Evolutionary conservation across 768 basidiomycete species (phyloP), one percentile per base, ranked within the genome.

Genomic region (Pulveroboletus sp.): DNA sequence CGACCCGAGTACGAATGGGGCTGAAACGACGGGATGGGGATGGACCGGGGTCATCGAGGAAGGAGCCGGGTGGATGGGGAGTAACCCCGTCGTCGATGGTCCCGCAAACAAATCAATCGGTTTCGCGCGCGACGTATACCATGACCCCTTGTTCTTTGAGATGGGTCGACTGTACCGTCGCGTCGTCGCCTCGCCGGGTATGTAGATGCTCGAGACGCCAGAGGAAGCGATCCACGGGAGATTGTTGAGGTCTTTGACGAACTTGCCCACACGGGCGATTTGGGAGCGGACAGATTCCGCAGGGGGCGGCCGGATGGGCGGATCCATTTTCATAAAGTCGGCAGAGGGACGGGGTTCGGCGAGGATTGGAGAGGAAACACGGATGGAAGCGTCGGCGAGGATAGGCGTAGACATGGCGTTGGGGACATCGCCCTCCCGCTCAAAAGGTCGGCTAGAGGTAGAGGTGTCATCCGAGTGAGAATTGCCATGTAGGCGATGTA

Each of bases 271-370:
- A 12, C 73, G 71, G 2, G 57, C 58, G 27, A 77, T 40, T 37
- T 76, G 75, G 58, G 51, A 68, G 12, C 63, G 56, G 26, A 68
- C 55, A 11, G 67, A 69, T 39, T 69, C 65, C 8, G 66, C 63
- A 0, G 74, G 69, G 0, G 62, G 66, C 5, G 71, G 69, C 7
- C 73, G 72, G n/a, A 73, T 64, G 2, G 70, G 69, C 2, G 72
- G 67, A 6, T 71, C 68, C 76, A 80, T 77, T 53, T 76, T 76
- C 26, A 70, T 74, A 55, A 78, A 79, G 51, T 78, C 76, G 0
- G 75, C 64, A 4, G 70, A 73, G 11, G 67, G 73, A 15, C 65
- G 68, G 5, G 73, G 75, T 36, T 76, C 70, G 6, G 71, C 70
- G 35, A 71, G 64, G 28, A 73, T 52, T 0, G 75, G 76, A n/a